Base-by-base conservation (phyloP, 257 asterid genomes). In the Gynochthodes officinalis region DNA sequence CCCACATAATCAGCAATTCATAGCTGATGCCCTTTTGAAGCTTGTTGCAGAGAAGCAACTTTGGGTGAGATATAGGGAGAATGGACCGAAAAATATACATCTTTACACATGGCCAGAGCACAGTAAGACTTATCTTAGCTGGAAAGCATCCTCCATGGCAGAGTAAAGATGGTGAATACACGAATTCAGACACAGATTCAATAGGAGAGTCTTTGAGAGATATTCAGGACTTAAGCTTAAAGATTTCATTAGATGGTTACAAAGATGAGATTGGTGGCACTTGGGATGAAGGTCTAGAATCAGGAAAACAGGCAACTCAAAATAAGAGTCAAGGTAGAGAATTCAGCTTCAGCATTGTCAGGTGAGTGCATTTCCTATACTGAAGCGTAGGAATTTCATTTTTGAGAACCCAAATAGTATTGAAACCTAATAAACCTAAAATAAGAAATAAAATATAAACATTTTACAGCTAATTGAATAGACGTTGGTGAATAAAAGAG, bases 81-180 rank as follows among this genome's bases (percentile, higher is more conserved):
- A 75, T 57, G 96, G 96, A 9, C 59, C 87, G 70, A 82, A 85
- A 67, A 89, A 89, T 54, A 85, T 89, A 18, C 92, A 89, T 62
- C 96, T 81, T 42, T 89, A 82, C 85, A 87, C 96, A 1, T 89
- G 93, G 96, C 92, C 92, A 6, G 96, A 89, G 86, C 96, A 89
- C 75, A 87, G 96, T 81, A 85, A 76, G 78, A 83, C 96, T 23
- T 89, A 84, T 67, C 72, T 82, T 50, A 83, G 89, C 69, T 86
- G 90, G 86, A 85, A 85, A 68, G 78, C 88, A 84, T 71, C 91
- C 89, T 13, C 84, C 82, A 66, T 90, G 96, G 96, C 89, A 81
- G 70, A 78, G 80, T 70, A 75, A 69, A 30, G 86, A 78, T 77
- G 78, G 73, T 46, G 78, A 77, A 5, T 61, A 80, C 54, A 79